Evolutionary conservation across 768 basidiomycete species (phyloP), one percentile per base, ranked within the genome.

Genomic region (Termitomyces titanicus): DNA sequence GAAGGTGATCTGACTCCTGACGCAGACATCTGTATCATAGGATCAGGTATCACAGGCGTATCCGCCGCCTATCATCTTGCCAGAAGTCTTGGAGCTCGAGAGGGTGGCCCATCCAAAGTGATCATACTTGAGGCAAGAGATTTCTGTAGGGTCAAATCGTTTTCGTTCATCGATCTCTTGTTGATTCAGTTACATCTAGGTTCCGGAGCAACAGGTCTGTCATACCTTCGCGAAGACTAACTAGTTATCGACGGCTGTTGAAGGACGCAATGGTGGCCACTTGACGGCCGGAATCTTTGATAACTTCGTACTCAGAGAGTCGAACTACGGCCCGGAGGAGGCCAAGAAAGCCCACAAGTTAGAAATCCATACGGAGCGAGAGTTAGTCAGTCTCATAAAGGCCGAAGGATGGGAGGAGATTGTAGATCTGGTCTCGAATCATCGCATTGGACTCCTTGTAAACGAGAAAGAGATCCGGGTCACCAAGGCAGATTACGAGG

Each of bases 81-180:
- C 3, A 72, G 75, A 48, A 60, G 61, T 8, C 47, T 67, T 43
- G 61, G 56, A 38, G 57, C 64, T 57, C 33, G 61, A 58, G 42
- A 54, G 33, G 15, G 15, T 24, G 47, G 11, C 1, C 29, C 56
- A 43, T 12, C 20, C 31, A 55, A 20, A 50, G 48, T 22, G 44
- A 82, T 85, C 17, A 73, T 95, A 12, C 68, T 97, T 9, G 94
- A 96, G 64, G 94, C 92, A 4, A 74, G 94, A 61, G 87, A 92
- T 64, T 88, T 94, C 68, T 89, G 93, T 92, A 22, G 89, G 75
- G 43, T 34, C n/a, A 13, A 7, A 27, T 50, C 24, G 31, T n/a
- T 43, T 47, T 44, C 54, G 6, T 55, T 54, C 42, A 47, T 18
- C 10, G 20, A 20, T n/a, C 40, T 62, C 20, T 1, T 31, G 9